These are phyloP conservation scores for Arthrobotrys sphaeroides DNA, from an alignment of 2,329 filamentous ascomycete species.

Conservation along the genomic window DNA sequence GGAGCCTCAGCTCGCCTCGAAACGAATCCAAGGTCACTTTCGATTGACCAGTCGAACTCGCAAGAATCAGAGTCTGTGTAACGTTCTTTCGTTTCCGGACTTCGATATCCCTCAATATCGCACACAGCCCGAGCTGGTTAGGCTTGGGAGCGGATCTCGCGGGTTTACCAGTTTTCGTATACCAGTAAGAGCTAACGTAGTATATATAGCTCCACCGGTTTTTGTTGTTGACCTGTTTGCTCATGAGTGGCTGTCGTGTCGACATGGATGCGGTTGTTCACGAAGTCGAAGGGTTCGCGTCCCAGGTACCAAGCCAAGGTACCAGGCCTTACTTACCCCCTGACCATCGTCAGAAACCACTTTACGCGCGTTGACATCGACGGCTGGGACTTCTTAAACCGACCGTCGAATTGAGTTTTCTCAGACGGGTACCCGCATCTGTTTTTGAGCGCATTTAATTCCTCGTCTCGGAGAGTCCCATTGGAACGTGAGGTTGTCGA, in stretches of 20 bases:
- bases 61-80: slow-evolving; percentile 5
- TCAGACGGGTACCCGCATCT: slow-evolving; percentile 13
- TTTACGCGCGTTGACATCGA: slow-evolving; percentile 29
- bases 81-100: not conserved
- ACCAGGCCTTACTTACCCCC: slow-evolving; percentile 13
- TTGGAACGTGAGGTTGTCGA: not conserved
- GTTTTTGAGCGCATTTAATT: slow-evolving; percentile 36
- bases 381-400: slow-evolving; percentile 22
- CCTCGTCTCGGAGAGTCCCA: not conserved
- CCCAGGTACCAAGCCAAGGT: slow-evolving; percentile 6
- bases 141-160: slow-evolving; percentile 5
- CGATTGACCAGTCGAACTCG: not conserved
- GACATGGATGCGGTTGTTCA: not conserved
- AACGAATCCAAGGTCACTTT: not conserved
- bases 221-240: slow-evolving; percentile 13
- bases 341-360: not conserved
- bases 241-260: slow-evolving; percentile 8
- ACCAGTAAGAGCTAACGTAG: not conserved
- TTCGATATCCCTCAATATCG: not conserved
- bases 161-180: not conserved
- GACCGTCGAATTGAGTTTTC: not conserved
- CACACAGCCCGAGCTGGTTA: not conserved
- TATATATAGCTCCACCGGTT: not conserved
- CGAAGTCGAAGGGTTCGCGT: slow-evolving; percentile 7
- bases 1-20: slow-evolving; percentile 2